A percentile compares a stretch with the other conserved stretches of the same genome.
Conservation (phyloP, 2,329 filamentous ascomycete genomes). For the Aspergillus sp. region DNA sequence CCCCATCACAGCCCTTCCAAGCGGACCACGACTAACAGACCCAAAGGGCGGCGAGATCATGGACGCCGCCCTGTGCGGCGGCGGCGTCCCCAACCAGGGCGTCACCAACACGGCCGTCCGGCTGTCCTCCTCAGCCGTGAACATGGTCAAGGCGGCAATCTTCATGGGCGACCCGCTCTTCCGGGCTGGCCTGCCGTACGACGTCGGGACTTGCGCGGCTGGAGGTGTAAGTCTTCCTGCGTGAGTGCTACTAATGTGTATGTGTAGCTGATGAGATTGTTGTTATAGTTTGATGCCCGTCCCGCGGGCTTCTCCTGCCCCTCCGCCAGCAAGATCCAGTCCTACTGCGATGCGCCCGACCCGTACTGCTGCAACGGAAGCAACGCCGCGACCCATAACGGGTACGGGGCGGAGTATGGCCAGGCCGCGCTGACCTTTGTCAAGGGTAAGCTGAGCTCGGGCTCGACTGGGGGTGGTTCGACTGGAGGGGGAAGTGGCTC, state of each 20-base stretch:
- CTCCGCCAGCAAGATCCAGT: slow-evolving; percentile 57
- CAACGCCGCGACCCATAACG: slow-evolving; percentile 59
- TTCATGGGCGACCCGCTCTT: slow-evolving; percentile 65
- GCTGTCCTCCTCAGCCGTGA: slow-evolving; percentile 49
- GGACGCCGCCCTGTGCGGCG: slow-evolving; percentile 62
- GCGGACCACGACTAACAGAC: not conserved
- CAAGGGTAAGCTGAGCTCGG: slow-evolving; percentile 38
- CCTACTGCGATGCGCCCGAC: slow-evolving; percentile 64
- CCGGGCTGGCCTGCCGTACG: slow-evolving; percentile 55
- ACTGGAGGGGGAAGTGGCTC: not conserved
- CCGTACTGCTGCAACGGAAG: slow-evolving; percentile 67
- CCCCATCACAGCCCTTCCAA: too few relatives aligned
- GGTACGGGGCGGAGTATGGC: slow-evolving; percentile 63
- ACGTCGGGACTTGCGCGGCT: slow-evolving; percentile 60
- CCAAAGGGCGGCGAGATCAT: slow-evolving; percentile 60
- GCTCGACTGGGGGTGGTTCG: not conserved
- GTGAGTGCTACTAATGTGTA: too few relatives aligned
- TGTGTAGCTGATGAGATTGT: not conserved
- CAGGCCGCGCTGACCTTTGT: slow-evolving; percentile 60
- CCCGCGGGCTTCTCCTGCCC: slow-evolving; percentile 58
- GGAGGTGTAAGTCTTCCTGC: slow-evolving; percentile 59
- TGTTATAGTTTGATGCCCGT: slow-evolving; percentile 59
- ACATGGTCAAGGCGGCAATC: slow-evolving; percentile 62
- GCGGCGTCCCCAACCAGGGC: slow-evolving; percentile 49
- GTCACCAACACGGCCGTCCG: slow-evolving; percentile 46